phyloP scores from a whole-genome alignment of 306 rosid species.

The Echinosophora koreensis region DNA sequence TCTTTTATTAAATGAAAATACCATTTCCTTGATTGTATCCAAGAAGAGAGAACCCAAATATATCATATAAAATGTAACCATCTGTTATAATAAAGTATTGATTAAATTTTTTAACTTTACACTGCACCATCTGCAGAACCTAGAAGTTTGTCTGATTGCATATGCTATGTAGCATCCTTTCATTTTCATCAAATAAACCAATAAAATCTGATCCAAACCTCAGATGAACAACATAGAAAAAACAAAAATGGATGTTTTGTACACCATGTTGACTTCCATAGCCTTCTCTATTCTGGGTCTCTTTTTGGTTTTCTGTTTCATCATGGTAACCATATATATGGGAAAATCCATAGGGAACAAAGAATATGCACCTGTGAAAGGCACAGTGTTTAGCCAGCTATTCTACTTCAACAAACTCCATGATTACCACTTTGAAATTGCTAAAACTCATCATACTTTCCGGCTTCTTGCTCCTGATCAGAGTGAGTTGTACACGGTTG shows the following conservation, averaged over 20 bases:
- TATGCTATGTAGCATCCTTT: background rate
- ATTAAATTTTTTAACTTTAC: background rate
- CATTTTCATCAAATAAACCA: background rate
- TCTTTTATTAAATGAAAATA: background rate
- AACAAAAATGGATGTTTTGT: conserved; percentile 58
- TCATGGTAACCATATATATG: conserved; percentile 44
- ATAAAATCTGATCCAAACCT: conserved; percentile 1
- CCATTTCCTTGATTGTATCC: too few relatives aligned
- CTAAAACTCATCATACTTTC: conserved; percentile 56
- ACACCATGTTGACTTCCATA: conserved; percentile 47
- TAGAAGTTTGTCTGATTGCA: background rate
- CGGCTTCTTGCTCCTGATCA: conserved; percentile 52
- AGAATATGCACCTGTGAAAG: conserved; percentile 67
- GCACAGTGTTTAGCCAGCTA: conserved; percentile 61
- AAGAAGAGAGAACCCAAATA: too few relatives aligned
- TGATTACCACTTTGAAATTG: conserved; percentile 53
- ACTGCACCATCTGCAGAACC: background rate
- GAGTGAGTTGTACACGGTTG: conserved; percentile 63
- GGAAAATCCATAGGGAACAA: conserved; percentile 68
- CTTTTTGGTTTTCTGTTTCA: conserved; percentile 44
- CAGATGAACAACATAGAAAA: background rate
- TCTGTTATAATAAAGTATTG: background rate
- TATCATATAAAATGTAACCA: background rate
- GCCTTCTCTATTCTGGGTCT: conserved; percentile 40
- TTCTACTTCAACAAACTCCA: conserved; percentile 58